Percentiles rank a stretch among this genome's conserved stretches.
Evolutionary conservation across 192 early-diverging fungal species (phyloP).

Genomic region (Gaertneriomyces sp.): DNA sequence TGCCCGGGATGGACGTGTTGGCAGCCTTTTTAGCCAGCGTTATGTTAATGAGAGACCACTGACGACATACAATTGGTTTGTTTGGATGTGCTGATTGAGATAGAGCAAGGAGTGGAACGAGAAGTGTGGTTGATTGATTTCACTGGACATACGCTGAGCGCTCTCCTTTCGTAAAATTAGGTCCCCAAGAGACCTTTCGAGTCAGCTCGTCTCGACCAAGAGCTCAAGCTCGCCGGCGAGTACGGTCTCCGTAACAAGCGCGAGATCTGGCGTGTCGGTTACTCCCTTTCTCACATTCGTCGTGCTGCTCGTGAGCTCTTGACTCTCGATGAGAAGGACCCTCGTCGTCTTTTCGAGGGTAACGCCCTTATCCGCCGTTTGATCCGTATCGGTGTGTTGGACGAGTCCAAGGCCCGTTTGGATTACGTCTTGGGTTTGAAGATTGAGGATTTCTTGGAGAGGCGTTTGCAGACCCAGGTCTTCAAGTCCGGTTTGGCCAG

Average conservation of each 20-base stretch:
- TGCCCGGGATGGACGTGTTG: neutral
- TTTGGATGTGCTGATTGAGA: neutral
- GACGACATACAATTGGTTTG: neutral
- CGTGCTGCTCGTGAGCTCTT: slow-evolving; percentile 99
- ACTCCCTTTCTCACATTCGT: slow-evolving; percentile 98
- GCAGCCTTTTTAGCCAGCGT: neutral
- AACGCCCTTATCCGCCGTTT: slow-evolving; percentile 98
- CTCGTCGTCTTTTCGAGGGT: slow-evolving; percentile 97
- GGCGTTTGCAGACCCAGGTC: slow-evolving; percentile 98
- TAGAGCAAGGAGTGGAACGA: neutral
- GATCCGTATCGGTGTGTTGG: slow-evolving; percentile 97
- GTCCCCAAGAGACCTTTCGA: slow-evolving; percentile 94
- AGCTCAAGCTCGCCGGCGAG: slow-evolving; percentile 83
- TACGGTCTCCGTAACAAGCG: slow-evolving; percentile 99
- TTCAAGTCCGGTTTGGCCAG: slow-evolving; percentile 97
- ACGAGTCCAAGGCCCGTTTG: slow-evolving; percentile 95
- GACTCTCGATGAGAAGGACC: slow-evolving; percentile 93
- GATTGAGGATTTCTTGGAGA: slow-evolving; percentile 98
- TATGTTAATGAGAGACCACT: neutral
- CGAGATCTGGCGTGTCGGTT: slow-evolving; percentile 96
- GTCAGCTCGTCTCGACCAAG: slow-evolving; percentile 87
- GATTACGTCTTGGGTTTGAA: slow-evolving; percentile 98
- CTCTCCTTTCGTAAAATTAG: slow-evolving; percentile 20
- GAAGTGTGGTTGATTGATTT: no score
- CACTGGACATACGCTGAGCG: no score